Base-by-base conservation (phyloP, 164 flowering plant genomes). In the Umbilicus rupestris region DNA sequence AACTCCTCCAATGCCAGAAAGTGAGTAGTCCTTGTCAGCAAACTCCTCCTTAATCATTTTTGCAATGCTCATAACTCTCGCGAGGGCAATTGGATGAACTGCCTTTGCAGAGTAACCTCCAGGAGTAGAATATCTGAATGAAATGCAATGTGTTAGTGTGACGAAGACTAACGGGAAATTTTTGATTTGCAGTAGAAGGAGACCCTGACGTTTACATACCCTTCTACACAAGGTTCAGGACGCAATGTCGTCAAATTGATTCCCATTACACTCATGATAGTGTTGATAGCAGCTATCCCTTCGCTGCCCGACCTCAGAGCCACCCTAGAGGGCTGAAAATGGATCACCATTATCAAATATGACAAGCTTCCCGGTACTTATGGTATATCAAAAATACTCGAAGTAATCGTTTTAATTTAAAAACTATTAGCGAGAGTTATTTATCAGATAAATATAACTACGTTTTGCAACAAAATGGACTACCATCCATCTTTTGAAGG, bases 191-290 rank as follows among this genome's bases (percentile, higher is more conserved):
- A 62, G 16, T 62, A 15, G 39, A 6, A 24, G 19, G 20, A 22
- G 42, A 22, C 24, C 7, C 60, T 68, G 20, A 65, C 28, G 10
- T 29, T 66, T 15, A 72, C 42, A 64, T 71, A 95, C 99, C 97
- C 99, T 73, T 95, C 99, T 16, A 95, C 99, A 80, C 94, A 92
- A 69, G 99, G 97, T 78, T 95, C 97, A 24, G 97, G 99, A 24
- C 84, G 96, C 71, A 95, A 79, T 9, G 91, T 88, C 4, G 79
- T 74, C 39, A 95, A 90, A 78, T 92, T 81, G 72, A 95, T 95
- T 71, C 99, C 99, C 97, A 95, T 95, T 35, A 95, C 97, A 76
- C 99, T 91, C 89, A 82, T 86, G 73, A 95, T 92, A 35, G 99
- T 95, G 78, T 95, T 95, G 33, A 95, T 95, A 65, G 99, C 99